Percentiles rank a stretch among this genome's conserved stretches.
Conservation (phyloP, 2,329 filamentous ascomycete species). For the Epichloe elymi region DNA sequence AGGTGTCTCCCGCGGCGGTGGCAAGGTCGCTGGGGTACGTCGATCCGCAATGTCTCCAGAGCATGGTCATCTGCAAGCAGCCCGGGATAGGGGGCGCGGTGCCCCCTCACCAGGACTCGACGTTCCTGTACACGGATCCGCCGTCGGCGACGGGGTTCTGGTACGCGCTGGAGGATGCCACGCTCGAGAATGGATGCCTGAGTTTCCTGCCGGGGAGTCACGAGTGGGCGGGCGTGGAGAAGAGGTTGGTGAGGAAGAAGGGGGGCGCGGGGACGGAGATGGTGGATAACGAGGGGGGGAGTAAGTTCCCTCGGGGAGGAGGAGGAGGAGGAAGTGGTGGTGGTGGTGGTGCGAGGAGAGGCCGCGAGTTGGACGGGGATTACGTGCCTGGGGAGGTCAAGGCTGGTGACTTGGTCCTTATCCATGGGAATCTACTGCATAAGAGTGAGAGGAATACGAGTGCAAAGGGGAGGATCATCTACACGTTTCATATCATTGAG, state of each 20-base stretch:
- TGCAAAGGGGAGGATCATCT: conserved; percentile 78
- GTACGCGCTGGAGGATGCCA: conserved; percentile 93
- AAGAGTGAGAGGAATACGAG: conserved; percentile 92
- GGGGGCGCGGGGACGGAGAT: conserved; percentile 50
- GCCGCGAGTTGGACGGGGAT: conserved; percentile 27
- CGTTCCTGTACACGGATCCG: conserved; percentile 81
- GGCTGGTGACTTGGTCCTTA: conserved; percentile 79
- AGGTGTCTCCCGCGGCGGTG: conserved; percentile 42
- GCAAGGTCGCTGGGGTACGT: conserved; percentile 58
- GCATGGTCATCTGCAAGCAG: conserved; percentile 98
- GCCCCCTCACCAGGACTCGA: conserved; percentile 81
- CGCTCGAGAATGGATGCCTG: conserved; percentile 73
- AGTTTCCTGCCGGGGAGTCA: conserved; percentile 79
- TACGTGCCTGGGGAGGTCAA: conserved; percentile 80
- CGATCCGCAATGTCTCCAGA: conserved; percentile 72
- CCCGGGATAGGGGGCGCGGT: conserved; percentile 94
- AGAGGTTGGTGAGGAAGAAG: conserved; percentile 59
- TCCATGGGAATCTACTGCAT: conserved; percentile 90
- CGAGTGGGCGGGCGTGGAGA: conserved; percentile 53
- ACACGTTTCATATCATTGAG: conserved; percentile 96
- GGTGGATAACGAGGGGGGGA: conserved; percentile 52
- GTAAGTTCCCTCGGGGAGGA: conserved; percentile 43
- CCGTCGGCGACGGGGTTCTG: conserved; percentile 90
- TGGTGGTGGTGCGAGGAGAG: conserved; percentile 25
- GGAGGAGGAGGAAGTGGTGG: conserved; percentile 19